A percentile compares a stretch with the other conserved stretches of the same genome.
Evolutionary conservation across 345 rosid species (phyloP).

Genomic region (Euphorbia peplus): DNA sequence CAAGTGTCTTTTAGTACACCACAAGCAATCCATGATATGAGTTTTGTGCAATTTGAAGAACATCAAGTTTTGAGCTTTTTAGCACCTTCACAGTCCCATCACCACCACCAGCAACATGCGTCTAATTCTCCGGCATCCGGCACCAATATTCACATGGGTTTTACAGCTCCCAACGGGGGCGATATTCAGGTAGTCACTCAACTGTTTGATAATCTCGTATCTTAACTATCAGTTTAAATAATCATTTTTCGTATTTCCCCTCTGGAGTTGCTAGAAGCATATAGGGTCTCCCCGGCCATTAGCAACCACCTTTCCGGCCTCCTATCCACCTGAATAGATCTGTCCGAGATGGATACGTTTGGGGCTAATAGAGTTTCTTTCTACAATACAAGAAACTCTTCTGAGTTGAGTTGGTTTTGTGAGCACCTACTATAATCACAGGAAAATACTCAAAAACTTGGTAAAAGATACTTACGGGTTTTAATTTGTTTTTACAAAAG

Average conservation of each 20-base stretch:
- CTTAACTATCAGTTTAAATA: constrained; percentile 4
- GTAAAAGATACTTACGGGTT: too few relatives aligned
- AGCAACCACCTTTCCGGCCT: too few relatives aligned
- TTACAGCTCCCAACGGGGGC: constrained; percentile 23
- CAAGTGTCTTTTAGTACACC: constrained; percentile 60
- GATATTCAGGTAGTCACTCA: constrained; percentile 14
- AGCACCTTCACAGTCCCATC: constrained; percentile 41
- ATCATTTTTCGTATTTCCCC: not conserved
- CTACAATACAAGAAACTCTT: too few relatives aligned
- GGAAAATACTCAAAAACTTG: too few relatives aligned
- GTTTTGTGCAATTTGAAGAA: constrained; percentile 74
- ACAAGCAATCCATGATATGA: constrained; percentile 60
- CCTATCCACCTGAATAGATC: too few relatives aligned
- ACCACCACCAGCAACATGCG: not conserved
- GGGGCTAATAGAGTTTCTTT: too few relatives aligned
- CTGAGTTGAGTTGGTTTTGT: too few relatives aligned
- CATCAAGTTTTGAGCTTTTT: constrained; percentile 67
- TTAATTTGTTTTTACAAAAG: too few relatives aligned
- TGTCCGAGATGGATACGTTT: too few relatives aligned
- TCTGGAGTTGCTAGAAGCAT: too few relatives aligned
- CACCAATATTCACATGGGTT: constrained; percentile 39
- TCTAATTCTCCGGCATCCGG: constrained; percentile 26
- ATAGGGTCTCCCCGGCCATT: too few relatives aligned
- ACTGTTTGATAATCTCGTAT: not conserved
- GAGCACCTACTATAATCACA: too few relatives aligned